A percentile compares a stretch with the other conserved stretches of the same genome.
Evolutionary conservation across 495 filamentous ascomycete species (phyloP).

Genomic region (Chlorociboria aeruginascens): DNA sequence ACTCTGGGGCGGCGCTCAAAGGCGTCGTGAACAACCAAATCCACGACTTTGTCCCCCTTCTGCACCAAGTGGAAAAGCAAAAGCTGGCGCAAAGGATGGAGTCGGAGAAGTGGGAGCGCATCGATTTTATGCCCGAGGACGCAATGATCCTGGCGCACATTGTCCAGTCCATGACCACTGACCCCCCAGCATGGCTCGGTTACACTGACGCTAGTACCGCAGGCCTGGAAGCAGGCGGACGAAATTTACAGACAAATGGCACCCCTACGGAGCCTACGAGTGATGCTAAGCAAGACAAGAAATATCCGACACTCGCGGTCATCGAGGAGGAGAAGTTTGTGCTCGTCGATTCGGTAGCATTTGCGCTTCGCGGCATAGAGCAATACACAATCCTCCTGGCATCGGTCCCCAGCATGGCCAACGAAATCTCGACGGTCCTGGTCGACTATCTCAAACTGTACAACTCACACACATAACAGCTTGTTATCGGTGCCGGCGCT

Average conservation of each 20-base stretch:
- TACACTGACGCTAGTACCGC: too few relatives aligned
- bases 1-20: slow-evolving; percentile 69
- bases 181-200: slow-evolving; percentile 60
- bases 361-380: slow-evolving; percentile 54
- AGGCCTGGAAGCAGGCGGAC: slow-evolving; percentile 47
- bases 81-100: slow-evolving; percentile 72
- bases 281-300: too few relatives aligned
- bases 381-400: too few relatives aligned
- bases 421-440: slow-evolving; percentile 57
- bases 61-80: slow-evolving; percentile 64
- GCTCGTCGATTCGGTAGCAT: too few relatives aligned
- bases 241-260: slow-evolving; percentile 47
- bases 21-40: slow-evolving; percentile 82
- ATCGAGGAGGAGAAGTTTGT: too few relatives aligned
- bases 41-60: slow-evolving; percentile 64
- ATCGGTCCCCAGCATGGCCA: slow-evolving; percentile 64
- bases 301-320: too few relatives aligned
- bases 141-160: slow-evolving; percentile 50
- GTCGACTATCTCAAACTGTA: slow-evolving; percentile 63
- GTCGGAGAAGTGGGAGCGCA: slow-evolving; percentile 73
- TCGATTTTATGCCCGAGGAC: slow-evolving; percentile 61
- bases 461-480: slow-evolving; percentile 80
- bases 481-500: slow-evolving; percentile 87
- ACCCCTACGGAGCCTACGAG: slow-evolving; percentile 20
- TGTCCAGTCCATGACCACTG: slow-evolving; percentile 62